Evolutionary conservation across 257 asterid genomes (phyloP).

Genomic region (Osmanthus fragrans): DNA sequence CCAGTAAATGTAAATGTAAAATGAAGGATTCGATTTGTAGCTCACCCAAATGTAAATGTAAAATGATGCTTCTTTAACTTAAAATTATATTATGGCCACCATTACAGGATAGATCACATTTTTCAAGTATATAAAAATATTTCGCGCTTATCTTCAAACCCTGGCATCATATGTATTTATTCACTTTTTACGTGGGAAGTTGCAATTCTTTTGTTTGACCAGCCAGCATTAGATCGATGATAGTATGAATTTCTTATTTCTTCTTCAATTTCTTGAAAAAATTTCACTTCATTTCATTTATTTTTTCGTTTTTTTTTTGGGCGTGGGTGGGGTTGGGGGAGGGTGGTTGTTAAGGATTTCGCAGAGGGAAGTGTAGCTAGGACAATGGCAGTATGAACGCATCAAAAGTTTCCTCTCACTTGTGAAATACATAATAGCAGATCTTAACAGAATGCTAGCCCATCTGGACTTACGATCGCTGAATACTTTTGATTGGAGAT

Average conservation of each 20-base stretch:
- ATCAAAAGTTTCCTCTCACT: conserved; percentile 1
- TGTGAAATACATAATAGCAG: not conserved
- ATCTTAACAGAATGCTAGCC: not conserved
- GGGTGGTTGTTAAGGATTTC: not conserved
- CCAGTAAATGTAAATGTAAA: not conserved
- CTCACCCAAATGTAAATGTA: not conserved
- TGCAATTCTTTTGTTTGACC: not conserved
- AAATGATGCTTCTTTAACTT: not conserved
- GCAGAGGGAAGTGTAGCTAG: not conserved
- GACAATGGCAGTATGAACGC: not conserved
- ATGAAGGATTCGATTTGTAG: conserved; percentile 6
- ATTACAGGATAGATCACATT: not conserved
- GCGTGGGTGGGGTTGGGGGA: not conserved
- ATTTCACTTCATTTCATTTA: not conserved
- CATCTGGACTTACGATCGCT: not conserved
- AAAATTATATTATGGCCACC: not conserved
- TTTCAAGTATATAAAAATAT: not conserved
- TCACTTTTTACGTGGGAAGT: not conserved
- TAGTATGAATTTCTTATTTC: not conserved
- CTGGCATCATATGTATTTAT: not conserved
- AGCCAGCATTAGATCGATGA: not conserved
- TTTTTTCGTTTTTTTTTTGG: not conserved
- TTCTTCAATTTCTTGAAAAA: not conserved
- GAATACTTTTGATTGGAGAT: not conserved
- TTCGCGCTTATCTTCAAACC: not conserved